Evolutionary conservation across 176 grass and related monocot species (phyloP), one percentile per base, ranked within the genome.

Genomic region (Poa pratensis): DNA sequence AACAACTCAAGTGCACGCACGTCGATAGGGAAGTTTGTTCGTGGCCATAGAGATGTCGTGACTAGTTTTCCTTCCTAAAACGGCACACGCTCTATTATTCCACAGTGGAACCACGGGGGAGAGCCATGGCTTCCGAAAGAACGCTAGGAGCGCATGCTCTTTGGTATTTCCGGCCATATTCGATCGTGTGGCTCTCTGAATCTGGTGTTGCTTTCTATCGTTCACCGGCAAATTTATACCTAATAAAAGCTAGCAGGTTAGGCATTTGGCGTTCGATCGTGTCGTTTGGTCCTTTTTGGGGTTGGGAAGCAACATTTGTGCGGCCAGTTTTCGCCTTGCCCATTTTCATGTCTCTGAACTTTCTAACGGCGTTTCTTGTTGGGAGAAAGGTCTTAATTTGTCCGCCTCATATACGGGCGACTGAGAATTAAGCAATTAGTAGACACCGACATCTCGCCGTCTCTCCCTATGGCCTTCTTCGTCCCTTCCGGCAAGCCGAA

Each of bases 111-210:
- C 49, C 35, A 28, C 42, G 42, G 42, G 42, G 35, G 15, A 26
- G 66, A 84, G 19, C 34, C 34, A 28, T 49, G 4, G 19, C 13
- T 6, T 71, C 51, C 11, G 30, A 80, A 86, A 73, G 42, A 61
- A 62, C 76, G 60, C 27, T 79, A 22, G 5, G 63, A 12, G 26
- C 12, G 16, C 8, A 58, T 70, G 51, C 37, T 15, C 9, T 79
- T 86, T 70, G 51, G 63, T 46, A 46, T 6, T 3, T 12, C 2
- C 43, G 43, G 10, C 10, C 43, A 12, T 60, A 63, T 54, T 69
- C 30, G 34, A 57, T 69, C 76, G 37, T 39, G 84, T 79, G 84
- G 53, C 53, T 26, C 52, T 59, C 37, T 79, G 30, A 79, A 35
- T 23, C 17, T 2, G 34, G 26, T 6, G 23, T 70, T 79, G 75